Conservation (phyloP, 2,329 filamentous ascomycete genomes). For the Ceratocystis ficicola region DNA sequence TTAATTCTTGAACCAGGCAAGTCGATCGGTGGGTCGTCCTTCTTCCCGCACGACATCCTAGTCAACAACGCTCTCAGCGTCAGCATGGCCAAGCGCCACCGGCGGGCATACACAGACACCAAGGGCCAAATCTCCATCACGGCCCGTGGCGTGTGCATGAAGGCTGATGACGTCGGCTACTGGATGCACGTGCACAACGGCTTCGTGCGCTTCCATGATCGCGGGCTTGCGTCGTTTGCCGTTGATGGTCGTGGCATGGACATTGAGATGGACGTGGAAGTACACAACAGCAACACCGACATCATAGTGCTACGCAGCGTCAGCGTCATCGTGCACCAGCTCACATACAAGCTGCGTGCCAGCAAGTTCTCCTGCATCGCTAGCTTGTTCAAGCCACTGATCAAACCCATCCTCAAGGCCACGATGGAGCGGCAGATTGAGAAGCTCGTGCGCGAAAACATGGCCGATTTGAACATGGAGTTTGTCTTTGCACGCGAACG, state of each 20-base stretch:
- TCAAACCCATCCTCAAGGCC: conserved; percentile 68
- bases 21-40: conserved; percentile 75
- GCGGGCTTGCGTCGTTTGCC: conserved; percentile 74
- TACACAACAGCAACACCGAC: conserved; percentile 65
- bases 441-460: conserved; percentile 52
- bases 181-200: conserved; percentile 72
- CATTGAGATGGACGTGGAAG: conserved; percentile 70
- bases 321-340: conserved; percentile 71
- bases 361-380: conserved; percentile 66
- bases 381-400: conserved; percentile 73
- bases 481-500: conserved; percentile 77
- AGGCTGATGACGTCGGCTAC: conserved; percentile 79
- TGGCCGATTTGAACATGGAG: conserved; percentile 70
- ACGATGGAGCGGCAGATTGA: conserved; percentile 70
- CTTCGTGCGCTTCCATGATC: conserved; percentile 61
- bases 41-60: conserved; percentile 72
- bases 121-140: conserved; percentile 47
- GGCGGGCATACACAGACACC: conserved; percentile 45
- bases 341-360: conserved; percentile 63
- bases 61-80: conserved; percentile 77
- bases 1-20: conserved; percentile 77
- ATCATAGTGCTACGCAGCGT: conserved; percentile 68
- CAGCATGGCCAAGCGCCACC: conserved; percentile 35
- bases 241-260: conserved; percentile 82
- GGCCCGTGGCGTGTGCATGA: conserved; percentile 69